These are phyloP conservation scores for Prunus mira DNA, from an alignment of 306 rosid species.

Conservation along the genomic window DNA sequence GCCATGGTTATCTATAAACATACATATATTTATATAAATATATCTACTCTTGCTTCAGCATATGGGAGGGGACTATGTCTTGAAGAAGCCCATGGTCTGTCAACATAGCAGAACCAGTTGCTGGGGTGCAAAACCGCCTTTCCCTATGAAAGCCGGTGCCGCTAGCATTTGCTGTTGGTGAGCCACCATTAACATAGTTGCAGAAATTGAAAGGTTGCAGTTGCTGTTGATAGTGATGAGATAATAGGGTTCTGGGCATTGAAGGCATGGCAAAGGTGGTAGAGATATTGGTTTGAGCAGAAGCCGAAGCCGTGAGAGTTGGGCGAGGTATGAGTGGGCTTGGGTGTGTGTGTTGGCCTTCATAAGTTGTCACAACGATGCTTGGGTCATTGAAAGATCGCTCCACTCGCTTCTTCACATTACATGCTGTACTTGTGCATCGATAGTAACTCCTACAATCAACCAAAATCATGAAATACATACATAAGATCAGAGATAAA, in stretches of 20 bases:
- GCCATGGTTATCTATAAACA: background rate
- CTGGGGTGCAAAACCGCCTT: slow-evolving; percentile 39
- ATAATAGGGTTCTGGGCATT: slow-evolving; percentile 18
- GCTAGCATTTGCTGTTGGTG: background rate
- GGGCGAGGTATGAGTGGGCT: slow-evolving; percentile 69
- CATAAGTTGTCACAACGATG: slow-evolving; percentile 84
- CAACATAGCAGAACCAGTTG: slow-evolving; percentile 27
- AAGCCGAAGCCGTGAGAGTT: slow-evolving; percentile 23
- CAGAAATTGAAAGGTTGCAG: background rate
- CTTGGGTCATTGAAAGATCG: slow-evolving; percentile 72
- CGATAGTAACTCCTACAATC: slow-evolving; percentile 83
- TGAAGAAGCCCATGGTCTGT: slow-evolving; percentile 72
- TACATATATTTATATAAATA: background rate
- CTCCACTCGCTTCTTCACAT: slow-evolving; percentile 92
- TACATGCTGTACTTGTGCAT: slow-evolving; percentile 80
- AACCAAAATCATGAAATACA: background rate
- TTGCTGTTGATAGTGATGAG: slow-evolving; percentile 12
- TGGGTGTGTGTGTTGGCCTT: slow-evolving; percentile 85
- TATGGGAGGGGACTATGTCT: slow-evolving; percentile 61
- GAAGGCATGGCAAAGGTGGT: slow-evolving; percentile 22
- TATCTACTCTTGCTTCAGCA: slow-evolving; percentile 49
- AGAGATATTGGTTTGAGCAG: background rate
- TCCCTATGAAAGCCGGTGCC: slow-evolving; percentile 37
- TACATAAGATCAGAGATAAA: background rate
- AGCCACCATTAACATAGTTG: background rate